A percentile compares a stretch with the other conserved stretches of the same genome.
Evolutionary conservation across 2,329 filamentous ascomycete genomes (phyloP).

Genomic region (Fusarium sacchari): DNA sequence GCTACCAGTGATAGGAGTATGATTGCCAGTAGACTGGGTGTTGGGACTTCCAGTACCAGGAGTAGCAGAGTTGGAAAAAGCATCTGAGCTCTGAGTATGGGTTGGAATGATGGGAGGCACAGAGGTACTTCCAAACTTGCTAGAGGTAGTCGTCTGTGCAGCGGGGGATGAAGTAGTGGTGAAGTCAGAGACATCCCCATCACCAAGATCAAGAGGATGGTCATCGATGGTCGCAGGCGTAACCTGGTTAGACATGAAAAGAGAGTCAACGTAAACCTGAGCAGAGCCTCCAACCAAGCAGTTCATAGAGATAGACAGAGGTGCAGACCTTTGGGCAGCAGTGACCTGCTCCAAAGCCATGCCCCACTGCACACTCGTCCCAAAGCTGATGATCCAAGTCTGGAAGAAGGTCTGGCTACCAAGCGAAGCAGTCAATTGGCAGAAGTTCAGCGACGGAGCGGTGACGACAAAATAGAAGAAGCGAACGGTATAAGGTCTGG

Average conservation of each 20-base stretch:
- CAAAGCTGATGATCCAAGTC: not conserved
- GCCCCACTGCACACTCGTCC: not conserved
- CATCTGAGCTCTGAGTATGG: not conserved
- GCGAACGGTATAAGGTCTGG: slow-evolving; percentile 17
- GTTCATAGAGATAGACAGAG: slow-evolving; percentile 3
- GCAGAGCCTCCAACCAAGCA: slow-evolving; percentile 3
- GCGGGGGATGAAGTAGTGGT: not conserved
- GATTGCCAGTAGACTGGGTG: not conserved
- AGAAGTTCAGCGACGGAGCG: not conserved
- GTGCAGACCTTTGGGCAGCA: not conserved
- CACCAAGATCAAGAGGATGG: slow-evolving; percentile 18
- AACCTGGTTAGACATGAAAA: slow-evolving; percentile 33
- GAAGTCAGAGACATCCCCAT: not conserved
- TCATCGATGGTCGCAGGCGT: slow-evolving; percentile 23
- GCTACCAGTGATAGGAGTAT: not conserved
- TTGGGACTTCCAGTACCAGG: not conserved
- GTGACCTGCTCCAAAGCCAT: not conserved
- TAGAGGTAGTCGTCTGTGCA: not conserved
- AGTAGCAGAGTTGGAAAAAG: fast-evolving
- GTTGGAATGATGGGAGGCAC: not conserved
- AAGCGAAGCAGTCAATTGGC: slow-evolving; percentile 20
- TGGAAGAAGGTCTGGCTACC: slow-evolving; percentile 3
- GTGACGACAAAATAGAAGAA: slow-evolving; percentile 19
- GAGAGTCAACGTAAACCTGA: slow-evolving; percentile 23
- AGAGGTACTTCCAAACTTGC: not conserved